Base-by-base conservation (phyloP, 305 asterid genomes). In the Salvia sclarea region DNA sequence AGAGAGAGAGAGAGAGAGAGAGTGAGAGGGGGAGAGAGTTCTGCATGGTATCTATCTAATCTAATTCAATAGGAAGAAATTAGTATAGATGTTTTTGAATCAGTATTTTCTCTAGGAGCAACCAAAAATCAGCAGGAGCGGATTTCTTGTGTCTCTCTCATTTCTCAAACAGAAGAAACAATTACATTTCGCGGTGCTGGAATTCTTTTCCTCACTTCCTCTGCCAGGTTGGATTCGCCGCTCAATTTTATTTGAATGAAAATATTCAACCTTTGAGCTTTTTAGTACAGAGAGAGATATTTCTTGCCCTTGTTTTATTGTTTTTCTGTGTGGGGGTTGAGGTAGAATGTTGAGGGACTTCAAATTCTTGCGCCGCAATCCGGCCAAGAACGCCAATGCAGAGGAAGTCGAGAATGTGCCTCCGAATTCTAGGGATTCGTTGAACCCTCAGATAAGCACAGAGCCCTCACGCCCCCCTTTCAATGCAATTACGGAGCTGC, bases 401-500 rank as follows among this genome's bases (percentile, higher is more conserved):
- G 97, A 88, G 86, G 99, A 95, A 77, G 79, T 47, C 47, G 99
- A 95, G 96, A 95, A 95, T 79, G 81, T 88, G 55, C 96, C 94
- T 0, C 67, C 81, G 56, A 92, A 88, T 74, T 81, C 94, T 45
- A 81, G 75, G 80, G 88, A 80, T 66, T 80, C 82, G n/a, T 22
- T 69, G 70, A 85, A 74, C 74, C 81, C 87, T 78, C 86, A 74
- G 58, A 71, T 61, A 37, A 72, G 68, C 72, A 37, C 77, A 43
- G 96, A 91, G 53, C 82, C 89, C 69, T 79, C 92, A 4, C 79
- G 98, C 78, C 96, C 90, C 21, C 97, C 96, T 17, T 64, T 95
- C 65, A 85, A 79, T 75, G 71, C 90, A 68, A 89, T 95, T 80
- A 93, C 83, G 77, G 94, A 89, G 66, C 86, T 85, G 58, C 69